Base-by-base conservation (phyloP, 2,329 filamentous ascomycete species). In the Pseudohalonectria lignicola region DNA sequence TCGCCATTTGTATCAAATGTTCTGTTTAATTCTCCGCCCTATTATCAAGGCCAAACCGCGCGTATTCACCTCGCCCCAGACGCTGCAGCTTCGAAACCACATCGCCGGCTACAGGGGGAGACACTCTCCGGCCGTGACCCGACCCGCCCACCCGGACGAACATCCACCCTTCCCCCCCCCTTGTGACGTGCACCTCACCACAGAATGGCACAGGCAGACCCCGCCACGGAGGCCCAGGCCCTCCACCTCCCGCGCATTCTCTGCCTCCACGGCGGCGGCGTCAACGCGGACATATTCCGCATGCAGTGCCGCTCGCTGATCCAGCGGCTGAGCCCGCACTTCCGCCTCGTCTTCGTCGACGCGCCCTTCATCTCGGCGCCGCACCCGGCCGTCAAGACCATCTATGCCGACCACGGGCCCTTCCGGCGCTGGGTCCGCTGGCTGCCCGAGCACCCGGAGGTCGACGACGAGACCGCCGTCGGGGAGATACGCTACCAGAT, bases 231-330 rank as follows among this genome's bases (percentile, higher is more conserved):
- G n/a, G n/a, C n/a, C n/a, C n/a, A n/a, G n/a, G 31, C 36, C 7
- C 18, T 37, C 17, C 25, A 12, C 18, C 35, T 30, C 26, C 35
- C 35, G 25, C 35, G 35, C 16, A 37, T 37, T 13, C 77, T 88
- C 47, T 87, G 82, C 59, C 75, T 88, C n/a, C 83, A 88, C 56
- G 83, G 83, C 53, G 83, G 82, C 49, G 83, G 83, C 43, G 76
- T 79, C 45, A 86, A 82, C 50, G 77, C 70, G n/a, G 53, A 66
- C 30, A 74, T 86, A 54, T 87, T 87, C 62, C 63, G 69, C 43
- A 55, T 70, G 10, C 83, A 88, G 60, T 75, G 76, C 47, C 81
- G 83, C 44, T 62, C 62, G 45, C 48, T 74, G 39, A 54, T 58
- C 36, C 54, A 51, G 19, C 33, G 30, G 39, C 69, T 86, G 1